These are phyloP conservation scores for Solanum pimpinellifolium DNA, from an alignment of 257 asterid genomes.

Conservation along the genomic window DNA sequence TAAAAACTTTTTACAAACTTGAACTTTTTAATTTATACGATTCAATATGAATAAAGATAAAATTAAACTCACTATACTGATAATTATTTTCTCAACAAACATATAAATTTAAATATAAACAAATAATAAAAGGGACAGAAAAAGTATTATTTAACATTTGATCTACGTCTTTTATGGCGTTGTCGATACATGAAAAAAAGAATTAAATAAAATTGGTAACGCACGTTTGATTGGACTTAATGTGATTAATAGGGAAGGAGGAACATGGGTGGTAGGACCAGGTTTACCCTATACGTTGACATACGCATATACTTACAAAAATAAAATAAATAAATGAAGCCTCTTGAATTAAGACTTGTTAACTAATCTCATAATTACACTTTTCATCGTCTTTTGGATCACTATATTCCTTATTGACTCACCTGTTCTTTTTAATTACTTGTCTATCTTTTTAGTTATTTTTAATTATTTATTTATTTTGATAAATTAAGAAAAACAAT, in stretches of 20 bases:
- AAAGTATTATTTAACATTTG: background rate
- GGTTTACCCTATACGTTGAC: constrained; percentile 8
- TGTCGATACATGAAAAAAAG: background rate
- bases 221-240: constrained; percentile 24
- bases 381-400: constrained; percentile 16
- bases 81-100: no score
- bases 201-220: background rate
- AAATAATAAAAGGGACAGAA: no score
- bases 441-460: no score
- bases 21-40: no score
- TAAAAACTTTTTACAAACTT: no score
- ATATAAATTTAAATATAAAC: no score
- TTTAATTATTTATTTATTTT: no score
- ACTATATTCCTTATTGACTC: constrained; percentile 23
- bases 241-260: constrained; percentile 9
- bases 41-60: no score
- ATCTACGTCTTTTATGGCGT: background rate
- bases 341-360: constrained; percentile 23
- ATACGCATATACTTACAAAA: background rate
- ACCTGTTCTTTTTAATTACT: background rate
- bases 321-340: background rate
- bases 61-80: no score
- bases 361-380: constrained; percentile 44
- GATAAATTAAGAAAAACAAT: no score
- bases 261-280: constrained; percentile 62